Evolutionary conservation across 768 basidiomycete genomes (phyloP), one percentile per base, ranked within the genome.

Genomic region (Lactifluus volemus): DNA sequence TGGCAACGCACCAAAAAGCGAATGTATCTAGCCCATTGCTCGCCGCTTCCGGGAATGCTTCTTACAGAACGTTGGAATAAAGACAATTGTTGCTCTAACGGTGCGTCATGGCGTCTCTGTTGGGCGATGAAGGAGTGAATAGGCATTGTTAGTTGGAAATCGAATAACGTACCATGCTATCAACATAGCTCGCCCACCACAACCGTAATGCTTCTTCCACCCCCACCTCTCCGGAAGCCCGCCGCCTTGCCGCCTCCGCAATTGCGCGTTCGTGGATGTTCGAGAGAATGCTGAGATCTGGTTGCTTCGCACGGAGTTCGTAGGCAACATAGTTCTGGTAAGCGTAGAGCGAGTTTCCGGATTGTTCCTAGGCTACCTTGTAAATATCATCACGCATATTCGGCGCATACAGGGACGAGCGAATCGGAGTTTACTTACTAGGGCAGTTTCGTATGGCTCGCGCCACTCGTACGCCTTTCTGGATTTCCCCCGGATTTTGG

Each of bases 1-100:
- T n/a, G 29, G 50, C 17, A 19, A 68, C 80, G 63, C 57, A 88
- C 91, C 72, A 88, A 67, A 64, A 81, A 80, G 42, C 88, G 83
- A 12, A 93, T 83, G 69, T 89, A 89, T 45, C 84, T 78, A 5
- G 88, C 84, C 86, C 88, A 89, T 15, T 90, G 74, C 67, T 89
- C 86, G 19, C 91, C 91, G 38, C 81, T 88, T 17, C 77, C 80
- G 44, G 91, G 89, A 0, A 85, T 83, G 68, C 90, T 91, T 59
- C 88, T 79, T 10, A 82, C 69, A 11, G 89, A 89, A 45, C 89
- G 76, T 60, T 72, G 74, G 32, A 82, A 76, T 15, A 77, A 70
- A n/a, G 67, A 66, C 34, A 75, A 61, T 65, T 85, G 77, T 10
- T 70, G 70, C 1, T 76, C 76, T 36, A 73, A 72, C 12, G 75